phyloP scores from a whole-genome alignment of 106 monocot genomes.

The Iris macrosiphon region DNA sequence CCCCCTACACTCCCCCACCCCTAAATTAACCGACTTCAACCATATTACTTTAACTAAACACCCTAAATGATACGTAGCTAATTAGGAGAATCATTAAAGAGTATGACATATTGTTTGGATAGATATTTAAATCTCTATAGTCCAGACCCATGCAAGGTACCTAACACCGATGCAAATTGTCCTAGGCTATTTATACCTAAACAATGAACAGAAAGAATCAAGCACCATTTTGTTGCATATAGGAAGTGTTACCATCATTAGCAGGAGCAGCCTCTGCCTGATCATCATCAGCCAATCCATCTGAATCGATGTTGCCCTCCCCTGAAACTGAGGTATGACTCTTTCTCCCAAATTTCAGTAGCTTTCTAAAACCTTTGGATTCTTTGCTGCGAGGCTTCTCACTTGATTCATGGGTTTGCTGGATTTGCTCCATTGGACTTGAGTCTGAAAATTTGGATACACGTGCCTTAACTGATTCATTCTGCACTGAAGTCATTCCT shows the following conservation, averaged over 20 bases:
- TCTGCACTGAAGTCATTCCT: constrained; percentile 8
- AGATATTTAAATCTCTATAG: too few relatives aligned
- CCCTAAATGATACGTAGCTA: too few relatives aligned
- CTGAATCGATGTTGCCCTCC: constrained; percentile 31
- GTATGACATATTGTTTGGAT: too few relatives aligned
- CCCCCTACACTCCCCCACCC: too few relatives aligned
- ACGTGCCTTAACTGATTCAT: constrained; percentile 22
- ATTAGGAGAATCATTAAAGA: too few relatives aligned
- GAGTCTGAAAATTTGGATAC: constrained; percentile 10
- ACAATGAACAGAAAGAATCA: background rate
- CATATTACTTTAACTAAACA: too few relatives aligned
- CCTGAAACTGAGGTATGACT: constrained; percentile 28
- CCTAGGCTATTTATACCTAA: background rate
- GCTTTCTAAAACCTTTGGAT: constrained; percentile 72
- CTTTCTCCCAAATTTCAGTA: constrained; percentile 82
- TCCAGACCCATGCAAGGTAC: too few relatives aligned
- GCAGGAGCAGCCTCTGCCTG: constrained; percentile 14
- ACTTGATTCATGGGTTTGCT: constrained; percentile 24
- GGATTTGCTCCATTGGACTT: constrained; percentile 15
- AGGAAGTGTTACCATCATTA: constrained; percentile 37
- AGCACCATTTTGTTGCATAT: background rate
- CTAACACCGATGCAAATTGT: background rate
- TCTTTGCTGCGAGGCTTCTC: constrained; percentile 59
- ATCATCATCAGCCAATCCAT: constrained; percentile 40
- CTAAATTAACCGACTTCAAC: too few relatives aligned